Percentiles rank a stretch among this genome's conserved stretches.
These are phyloP conservation scores for Dioszegia hungarica DNA, from an alignment of 768 basidiomycete species.

Conservation along the genomic window DNA sequence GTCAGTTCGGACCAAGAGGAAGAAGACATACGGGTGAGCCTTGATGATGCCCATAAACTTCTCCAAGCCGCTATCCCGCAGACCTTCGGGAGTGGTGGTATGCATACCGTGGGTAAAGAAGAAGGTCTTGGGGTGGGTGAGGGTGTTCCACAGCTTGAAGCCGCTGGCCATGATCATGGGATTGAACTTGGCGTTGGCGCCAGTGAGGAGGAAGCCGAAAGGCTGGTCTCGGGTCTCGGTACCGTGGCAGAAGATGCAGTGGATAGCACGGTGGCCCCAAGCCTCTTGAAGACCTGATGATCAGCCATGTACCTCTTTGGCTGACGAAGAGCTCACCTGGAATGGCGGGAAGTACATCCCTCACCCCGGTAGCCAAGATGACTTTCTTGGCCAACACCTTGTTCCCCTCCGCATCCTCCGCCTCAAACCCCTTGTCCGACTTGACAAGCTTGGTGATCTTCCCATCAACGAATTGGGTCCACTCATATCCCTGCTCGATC, in stretches of 20 bases:
- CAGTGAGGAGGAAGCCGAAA: conserved; percentile 20
- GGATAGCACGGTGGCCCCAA: conserved; percentile 29
- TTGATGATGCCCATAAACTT: conserved; percentile 12
- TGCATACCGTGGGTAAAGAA: conserved; percentile 29
- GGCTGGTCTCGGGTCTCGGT: conserved; percentile 26
- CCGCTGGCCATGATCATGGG: conserved; percentile 9
- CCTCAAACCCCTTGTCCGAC: conserved; percentile 11
- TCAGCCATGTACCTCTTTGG: neutral
- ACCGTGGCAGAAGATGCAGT: conserved; percentile 41
- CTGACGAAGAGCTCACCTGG: conserved; percentile 13
- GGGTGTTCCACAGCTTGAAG: conserved; percentile 18
- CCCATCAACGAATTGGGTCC: conserved; percentile 10
- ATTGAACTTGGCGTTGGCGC: conserved; percentile 9
- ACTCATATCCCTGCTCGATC: conserved; percentile 9
- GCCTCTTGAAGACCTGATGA: conserved; percentile 21
- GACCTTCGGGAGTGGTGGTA: conserved; percentile 11
- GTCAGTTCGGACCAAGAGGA: neutral
- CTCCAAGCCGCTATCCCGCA: conserved; percentile 18
- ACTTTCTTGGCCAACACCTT: conserved; percentile 17
- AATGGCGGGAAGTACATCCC: conserved; percentile 22
- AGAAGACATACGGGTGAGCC: conserved; percentile 12
- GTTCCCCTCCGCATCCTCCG: conserved; percentile 14
- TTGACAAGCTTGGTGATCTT: conserved; percentile 7
- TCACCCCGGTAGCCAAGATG: conserved; percentile 30
- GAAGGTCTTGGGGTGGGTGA: conserved; percentile 15